phyloP scores from a whole-genome alignment of 306 rosid species.

The Rosa rugosa region DNA sequence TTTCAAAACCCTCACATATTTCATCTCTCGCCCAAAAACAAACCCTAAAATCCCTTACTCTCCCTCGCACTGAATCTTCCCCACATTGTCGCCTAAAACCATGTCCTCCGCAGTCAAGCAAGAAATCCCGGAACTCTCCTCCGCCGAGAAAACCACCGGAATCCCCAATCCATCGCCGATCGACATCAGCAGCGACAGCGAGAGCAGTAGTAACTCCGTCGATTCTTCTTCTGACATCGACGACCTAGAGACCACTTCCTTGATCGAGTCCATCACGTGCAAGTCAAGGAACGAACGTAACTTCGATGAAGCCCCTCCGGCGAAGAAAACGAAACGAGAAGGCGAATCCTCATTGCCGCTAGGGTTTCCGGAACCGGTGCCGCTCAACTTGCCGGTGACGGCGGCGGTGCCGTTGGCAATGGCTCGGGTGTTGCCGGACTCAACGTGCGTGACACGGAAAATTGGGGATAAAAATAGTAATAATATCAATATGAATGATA shows the following conservation, averaged over 20 bases:
- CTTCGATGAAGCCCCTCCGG: conserved; percentile 7
- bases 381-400: conserved; percentile 25
- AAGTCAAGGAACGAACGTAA: background rate
- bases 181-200: conserved; percentile 40
- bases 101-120: conserved; percentile 23
- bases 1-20: background rate
- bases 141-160: background rate
- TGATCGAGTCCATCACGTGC: background rate
- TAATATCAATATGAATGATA: background rate
- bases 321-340: conserved; percentile 24
- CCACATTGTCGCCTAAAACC: background rate
- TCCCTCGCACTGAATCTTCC: background rate
- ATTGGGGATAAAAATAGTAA: background rate
- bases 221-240: conserved; percentile 18
- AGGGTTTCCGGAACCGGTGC: conserved; percentile 41
- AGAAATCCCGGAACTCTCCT: background rate
- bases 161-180: conserved; percentile 25
- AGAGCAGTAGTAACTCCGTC: conserved; percentile 27
- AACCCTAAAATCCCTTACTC: conserved; percentile 1
- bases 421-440: conserved; percentile 9
- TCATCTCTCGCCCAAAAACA: background rate
- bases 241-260: background rate
- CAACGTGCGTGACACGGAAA: background rate
- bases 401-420: background rate
- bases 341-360: conserved; percentile 24